phyloP scores from a whole-genome alignment of 345 rosid species.

The Aethionema arabicum region DNA sequence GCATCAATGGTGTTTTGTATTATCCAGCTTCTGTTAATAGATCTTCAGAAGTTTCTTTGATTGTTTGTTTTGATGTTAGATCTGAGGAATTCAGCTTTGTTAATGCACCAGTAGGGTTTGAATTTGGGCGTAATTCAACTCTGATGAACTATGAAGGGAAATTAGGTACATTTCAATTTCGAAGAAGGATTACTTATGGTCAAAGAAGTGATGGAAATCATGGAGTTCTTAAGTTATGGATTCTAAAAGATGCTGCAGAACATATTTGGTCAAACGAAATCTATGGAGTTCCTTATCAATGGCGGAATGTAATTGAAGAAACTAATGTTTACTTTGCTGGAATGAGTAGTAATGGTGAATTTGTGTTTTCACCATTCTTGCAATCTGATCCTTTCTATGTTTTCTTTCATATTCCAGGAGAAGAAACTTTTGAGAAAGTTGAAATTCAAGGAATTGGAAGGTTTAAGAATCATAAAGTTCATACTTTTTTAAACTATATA shows the following conservation, averaged over 20 bases:
- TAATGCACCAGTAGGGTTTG: background rate
- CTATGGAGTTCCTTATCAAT: background rate
- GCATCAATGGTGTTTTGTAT: constrained; percentile 5
- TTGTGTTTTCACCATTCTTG: background rate
- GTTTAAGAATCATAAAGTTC: background rate
- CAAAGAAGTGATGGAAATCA: background rate
- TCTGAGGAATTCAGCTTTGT: background rate
- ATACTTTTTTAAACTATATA: background rate
- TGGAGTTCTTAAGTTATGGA: background rate
- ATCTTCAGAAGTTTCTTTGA: no score
- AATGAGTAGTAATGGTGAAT: background rate
- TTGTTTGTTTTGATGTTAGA: background rate
- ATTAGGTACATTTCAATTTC: background rate
- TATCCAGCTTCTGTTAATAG: background rate
- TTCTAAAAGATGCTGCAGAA: constrained; percentile 1
- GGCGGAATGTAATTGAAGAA: no score
- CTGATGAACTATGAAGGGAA: background rate
- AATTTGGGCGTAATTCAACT: background rate
- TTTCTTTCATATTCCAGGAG: background rate
- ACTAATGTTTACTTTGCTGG: background rate
- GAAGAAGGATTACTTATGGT: background rate
- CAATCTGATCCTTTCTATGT: background rate
- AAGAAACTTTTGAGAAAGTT: background rate
- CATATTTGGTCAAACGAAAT: background rate
- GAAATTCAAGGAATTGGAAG: background rate